Evolutionary conservation across 2,329 filamentous ascomycete genomes (phyloP).

Genomic region (Ophiocordyceps robertsii): DNA sequence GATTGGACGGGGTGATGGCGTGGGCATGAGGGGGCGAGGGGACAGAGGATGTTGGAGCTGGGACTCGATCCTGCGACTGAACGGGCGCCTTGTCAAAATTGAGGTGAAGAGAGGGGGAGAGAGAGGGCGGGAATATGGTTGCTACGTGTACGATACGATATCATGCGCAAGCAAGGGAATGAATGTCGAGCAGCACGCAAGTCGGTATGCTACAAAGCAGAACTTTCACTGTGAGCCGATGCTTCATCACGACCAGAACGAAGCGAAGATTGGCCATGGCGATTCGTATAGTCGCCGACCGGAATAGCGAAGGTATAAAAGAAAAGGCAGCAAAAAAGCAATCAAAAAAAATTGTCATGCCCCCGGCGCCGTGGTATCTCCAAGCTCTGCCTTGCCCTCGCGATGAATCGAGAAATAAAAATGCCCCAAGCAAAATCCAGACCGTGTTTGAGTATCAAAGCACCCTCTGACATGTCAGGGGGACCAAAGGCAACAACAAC

Average conservation of each 20-base stretch:
- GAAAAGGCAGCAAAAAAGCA: neutral
- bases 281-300: too few species aligned
- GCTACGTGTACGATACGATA: too few species aligned
- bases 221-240: too few species aligned
- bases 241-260: neutral
- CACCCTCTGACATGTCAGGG: too few species aligned
- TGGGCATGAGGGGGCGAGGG: neutral
- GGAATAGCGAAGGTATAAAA: too few species aligned
- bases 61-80: neutral
- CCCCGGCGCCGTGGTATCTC: conserved; percentile 7
- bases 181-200: too few species aligned
- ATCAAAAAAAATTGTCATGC: neutral
- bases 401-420: neutral
- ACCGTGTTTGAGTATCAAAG: too few species aligned
- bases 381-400: conserved; percentile 6
- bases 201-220: too few species aligned
- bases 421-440: neutral
- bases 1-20: neutral
- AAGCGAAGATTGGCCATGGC: neutral
- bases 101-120: neutral
- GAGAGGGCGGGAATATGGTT: neutral
- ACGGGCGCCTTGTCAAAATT: neutral
- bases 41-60: neutral
- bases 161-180: too few species aligned
- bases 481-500: too few species aligned